Evolutionary conservation across 2,329 filamentous ascomycete genomes (phyloP), one percentile per base, ranked within the genome.

Genomic region (Ceratocystis albifundus): DNA sequence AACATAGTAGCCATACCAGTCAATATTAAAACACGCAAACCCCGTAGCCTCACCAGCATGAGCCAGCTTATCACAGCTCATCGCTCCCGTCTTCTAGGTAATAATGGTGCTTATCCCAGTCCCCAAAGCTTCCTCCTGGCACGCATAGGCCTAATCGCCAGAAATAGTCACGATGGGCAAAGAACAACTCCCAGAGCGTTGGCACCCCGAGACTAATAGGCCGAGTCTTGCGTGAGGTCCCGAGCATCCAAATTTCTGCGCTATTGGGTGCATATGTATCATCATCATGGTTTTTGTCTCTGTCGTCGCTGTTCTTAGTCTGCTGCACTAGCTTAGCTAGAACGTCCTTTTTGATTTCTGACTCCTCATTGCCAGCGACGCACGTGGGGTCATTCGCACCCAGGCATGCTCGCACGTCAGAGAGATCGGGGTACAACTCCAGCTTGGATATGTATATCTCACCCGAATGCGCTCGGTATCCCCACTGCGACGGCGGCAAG

Each of bases 121-220:
- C 82, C 59, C 79, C 78, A 2, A 86, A 86, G 73, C 88, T 87
- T 12, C 89, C 88, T 12, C 88, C 88, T 0, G 93, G 92, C 1
- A 96, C 80, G 76, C 94, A 99, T 41, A 97, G 77, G 0, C 94
- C 94, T 65, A 99, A 75, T 66, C 94, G 82, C 89, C 90, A 96
- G 76, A 99, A 97, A 75, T 99, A 99, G 77, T 99, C 94, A 48
- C 94, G 80, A 76, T 99, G 94, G 0, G 92, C 89, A 75, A 95
- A 96, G 73, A 97, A 87, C 6, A 96, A 78, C 76, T 96, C 85
- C 90, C 93, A 96, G n/a, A 95, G 81, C 74, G 88, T 89, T 71
- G 67, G 67, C 15, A 68, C 64, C n/a, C 61, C 67, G 41, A 68
- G 59, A 7, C 65, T 65, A 48, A 66, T 62, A 32, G 46, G 46